Evolutionary conservation across 495 filamentous ascomycete species (phyloP).

Genomic region (Tirmania nivea): DNA sequence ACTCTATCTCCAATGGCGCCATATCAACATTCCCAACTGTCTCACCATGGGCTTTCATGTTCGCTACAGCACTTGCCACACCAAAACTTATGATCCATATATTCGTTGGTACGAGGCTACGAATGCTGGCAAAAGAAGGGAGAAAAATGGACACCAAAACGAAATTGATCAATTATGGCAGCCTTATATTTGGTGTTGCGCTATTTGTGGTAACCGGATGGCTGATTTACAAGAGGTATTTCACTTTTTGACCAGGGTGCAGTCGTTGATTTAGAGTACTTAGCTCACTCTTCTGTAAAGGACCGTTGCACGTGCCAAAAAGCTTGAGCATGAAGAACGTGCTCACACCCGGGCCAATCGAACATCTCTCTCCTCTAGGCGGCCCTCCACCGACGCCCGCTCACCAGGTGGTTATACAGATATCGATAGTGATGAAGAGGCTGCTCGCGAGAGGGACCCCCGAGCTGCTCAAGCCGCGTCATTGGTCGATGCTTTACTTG

Average conservation of each 20-base stretch:
- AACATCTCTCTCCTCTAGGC: background rate
- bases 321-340: constrained; percentile 67
- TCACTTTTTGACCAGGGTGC: constrained; percentile 12
- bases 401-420: constrained; percentile 21
- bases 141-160: constrained; percentile 42
- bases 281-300: background rate
- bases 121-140: constrained; percentile 42
- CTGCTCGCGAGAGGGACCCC: constrained; percentile 5
- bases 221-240: constrained; percentile 52
- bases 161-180: constrained; percentile 56
- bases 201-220: constrained; percentile 57
- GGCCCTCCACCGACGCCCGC: constrained; percentile 12
- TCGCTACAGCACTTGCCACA: constrained; percentile 53
- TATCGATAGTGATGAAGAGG: constrained; percentile 23
- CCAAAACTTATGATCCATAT: constrained; percentile 84
- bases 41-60: constrained; percentile 45
- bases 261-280: background rate
- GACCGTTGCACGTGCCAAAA: constrained; percentile 60
- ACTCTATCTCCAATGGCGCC: constrained; percentile 81
- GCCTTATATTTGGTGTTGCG: constrained; percentile 47
- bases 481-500: constrained; percentile 7
- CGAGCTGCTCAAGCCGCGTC: constrained; percentile 6
- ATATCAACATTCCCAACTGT: constrained; percentile 85
- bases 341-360: constrained; percentile 23
- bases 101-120: constrained; percentile 67